Percentiles rank a stretch among this genome's conserved stretches.
These are phyloP conservation scores for Monilinia polystroma DNA, from an alignment of 2,329 filamentous ascomycete species.

Conservation along the genomic window DNA sequence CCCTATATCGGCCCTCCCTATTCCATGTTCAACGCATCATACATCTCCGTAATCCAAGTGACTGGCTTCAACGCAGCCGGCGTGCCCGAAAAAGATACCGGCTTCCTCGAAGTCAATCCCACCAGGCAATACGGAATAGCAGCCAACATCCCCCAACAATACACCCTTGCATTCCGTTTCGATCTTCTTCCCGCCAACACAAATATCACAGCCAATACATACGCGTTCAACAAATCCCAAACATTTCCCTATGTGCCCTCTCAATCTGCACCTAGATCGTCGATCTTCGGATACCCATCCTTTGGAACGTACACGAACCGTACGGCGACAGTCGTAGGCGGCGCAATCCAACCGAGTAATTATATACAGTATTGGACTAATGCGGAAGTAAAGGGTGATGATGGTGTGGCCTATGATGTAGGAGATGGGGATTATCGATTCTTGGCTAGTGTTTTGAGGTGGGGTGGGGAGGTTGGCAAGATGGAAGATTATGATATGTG, in stretches of 20 bases:
- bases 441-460: constrained; percentile 21
- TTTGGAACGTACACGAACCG: constrained; percentile 21
- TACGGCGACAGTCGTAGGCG: background rate
- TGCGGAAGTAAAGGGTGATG: background rate
- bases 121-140: constrained; percentile 13
- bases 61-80: constrained; percentile 1
- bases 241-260: background rate
- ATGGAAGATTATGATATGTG: constrained; percentile 22
- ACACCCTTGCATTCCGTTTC: constrained; percentile 15
- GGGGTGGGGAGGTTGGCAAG: constrained; percentile 7
- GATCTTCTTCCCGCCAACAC: constrained; percentile 24
- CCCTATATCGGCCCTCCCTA: constrained; percentile 37
- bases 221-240: constrained; percentile 5
- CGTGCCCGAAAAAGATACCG: background rate
- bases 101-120: constrained; percentile 19
- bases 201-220: constrained; percentile 7
- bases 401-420: constrained; percentile 12
- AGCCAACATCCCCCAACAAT: constrained; percentile 18
- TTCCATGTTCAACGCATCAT: constrained; percentile 30
- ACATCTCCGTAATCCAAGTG: constrained; percentile 16
- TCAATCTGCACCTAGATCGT: background rate
- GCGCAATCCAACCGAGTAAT: constrained; percentile 13
- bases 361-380: constrained; percentile 20
- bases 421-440: constrained; percentile 23
- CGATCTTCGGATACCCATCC: constrained; percentile 18